Evolutionary conservation across 2,329 filamentous ascomycete genomes (phyloP).

Genomic region (Hypoxylon sp.): DNA sequence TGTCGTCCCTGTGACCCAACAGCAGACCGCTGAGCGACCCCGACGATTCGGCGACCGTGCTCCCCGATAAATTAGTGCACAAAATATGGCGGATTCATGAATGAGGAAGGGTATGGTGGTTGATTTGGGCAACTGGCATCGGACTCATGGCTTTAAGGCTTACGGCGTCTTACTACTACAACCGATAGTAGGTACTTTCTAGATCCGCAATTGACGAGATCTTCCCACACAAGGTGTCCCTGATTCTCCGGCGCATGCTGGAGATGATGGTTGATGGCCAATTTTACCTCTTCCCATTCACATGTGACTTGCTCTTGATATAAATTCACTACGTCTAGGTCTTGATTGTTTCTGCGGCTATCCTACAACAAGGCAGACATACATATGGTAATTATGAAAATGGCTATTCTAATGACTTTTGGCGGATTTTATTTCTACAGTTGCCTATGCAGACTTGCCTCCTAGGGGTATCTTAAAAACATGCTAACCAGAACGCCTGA

Average conservation of each 20-base stretch:
- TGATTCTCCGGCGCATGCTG: constrained; percentile 73
- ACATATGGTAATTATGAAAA: background rate
- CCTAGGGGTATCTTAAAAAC: constrained; percentile 42
- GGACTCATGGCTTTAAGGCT: constrained; percentile 64
- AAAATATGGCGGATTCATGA: constrained; percentile 43
- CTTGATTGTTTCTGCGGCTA: background rate
- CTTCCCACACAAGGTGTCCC: constrained; percentile 87
- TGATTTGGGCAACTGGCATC: constrained; percentile 62
- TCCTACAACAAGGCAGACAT: background rate
- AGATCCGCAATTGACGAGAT: constrained; percentile 73
- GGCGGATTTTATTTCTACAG: constrained; percentile 2
- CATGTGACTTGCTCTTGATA: constrained; percentile 43
- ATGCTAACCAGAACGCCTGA: constrained; percentile 29
- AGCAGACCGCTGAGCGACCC: constrained; percentile 85
- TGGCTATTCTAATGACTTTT: constrained; percentile 1
- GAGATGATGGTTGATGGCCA: constrained; percentile 96
- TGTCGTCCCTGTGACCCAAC: constrained; percentile 90
- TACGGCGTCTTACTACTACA: constrained; percentile 67
- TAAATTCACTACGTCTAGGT: constrained; percentile 11
- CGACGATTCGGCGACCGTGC: constrained; percentile 81
- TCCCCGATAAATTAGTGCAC: constrained; percentile 51
- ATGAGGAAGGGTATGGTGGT: constrained; percentile 51
- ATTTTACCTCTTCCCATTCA: constrained; percentile 54
- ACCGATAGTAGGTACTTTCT: constrained; percentile 70
- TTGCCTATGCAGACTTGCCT: background rate